Conservation (phyloP, 768 basidiomycete species). For the Exsudoporus frostii region DNA sequence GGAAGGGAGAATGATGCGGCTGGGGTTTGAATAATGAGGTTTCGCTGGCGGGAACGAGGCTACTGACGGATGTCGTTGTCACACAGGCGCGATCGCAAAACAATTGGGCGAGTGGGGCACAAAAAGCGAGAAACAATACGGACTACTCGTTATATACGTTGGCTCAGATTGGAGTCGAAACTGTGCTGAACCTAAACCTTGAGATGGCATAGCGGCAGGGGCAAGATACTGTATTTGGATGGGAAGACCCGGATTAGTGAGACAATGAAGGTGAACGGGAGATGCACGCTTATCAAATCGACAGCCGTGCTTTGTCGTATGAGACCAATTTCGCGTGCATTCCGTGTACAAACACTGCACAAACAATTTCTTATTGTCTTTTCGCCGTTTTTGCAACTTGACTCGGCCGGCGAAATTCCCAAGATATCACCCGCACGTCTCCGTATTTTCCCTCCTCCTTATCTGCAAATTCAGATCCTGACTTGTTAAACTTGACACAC, state of each 20-base stretch:
- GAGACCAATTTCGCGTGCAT: constrained; percentile 39
- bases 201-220: constrained; percentile 18
- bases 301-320: constrained; percentile 28
- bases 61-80: constrained; percentile 49
- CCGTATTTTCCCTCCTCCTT: constrained; percentile 32
- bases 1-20: constrained; percentile 13
- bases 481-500: constrained; percentile 31
- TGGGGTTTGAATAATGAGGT: constrained; percentile 42
- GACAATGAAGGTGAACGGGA: constrained; percentile 32
- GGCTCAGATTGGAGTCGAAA: constrained; percentile 31
- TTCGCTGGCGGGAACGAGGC: constrained; percentile 38
- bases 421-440: constrained; percentile 20
- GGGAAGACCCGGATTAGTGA: constrained; percentile 27
- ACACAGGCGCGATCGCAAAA: constrained; percentile 46
- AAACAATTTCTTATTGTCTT: constrained; percentile 51
- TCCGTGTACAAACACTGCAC: constrained; percentile 38
- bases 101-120: constrained; percentile 68
- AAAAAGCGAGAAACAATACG: constrained; percentile 56
- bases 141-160: constrained; percentile 51
- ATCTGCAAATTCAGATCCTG: constrained; percentile 31
- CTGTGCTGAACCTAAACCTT: constrained; percentile 36
- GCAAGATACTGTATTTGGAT: constrained; percentile 18
- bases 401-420: constrained; percentile 37
- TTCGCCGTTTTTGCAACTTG: constrained; percentile 26
- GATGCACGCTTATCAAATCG: constrained; percentile 32